Conservation (phyloP, 257 asterid species). For the Fraxinus cuspidata region DNA sequence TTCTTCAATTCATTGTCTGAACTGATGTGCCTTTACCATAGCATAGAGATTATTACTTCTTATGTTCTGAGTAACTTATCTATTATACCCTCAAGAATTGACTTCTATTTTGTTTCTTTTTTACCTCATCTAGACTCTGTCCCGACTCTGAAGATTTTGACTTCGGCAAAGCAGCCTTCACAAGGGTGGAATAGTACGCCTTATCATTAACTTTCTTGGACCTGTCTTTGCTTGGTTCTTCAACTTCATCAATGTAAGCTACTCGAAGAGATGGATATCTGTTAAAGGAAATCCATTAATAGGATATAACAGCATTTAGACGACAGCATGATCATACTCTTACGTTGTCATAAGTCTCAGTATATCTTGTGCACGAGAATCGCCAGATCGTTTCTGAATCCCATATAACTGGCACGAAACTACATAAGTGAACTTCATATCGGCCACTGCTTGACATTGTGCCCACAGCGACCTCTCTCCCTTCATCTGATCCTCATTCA, state of each 20-base stretch:
- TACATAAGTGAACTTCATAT: slow-evolving; percentile 96
- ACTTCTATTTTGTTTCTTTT: slow-evolving; percentile 10
- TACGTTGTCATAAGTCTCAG: slow-evolving; percentile 89
- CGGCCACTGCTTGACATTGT: slow-evolving; percentile 98
- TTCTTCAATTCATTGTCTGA: neutral
- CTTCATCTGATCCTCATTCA: slow-evolving; percentile 94
- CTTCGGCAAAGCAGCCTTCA: slow-evolving; percentile 92
- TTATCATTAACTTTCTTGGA: slow-evolving; percentile 77
- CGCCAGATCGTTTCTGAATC: slow-evolving; percentile 91
- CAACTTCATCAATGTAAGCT: slow-evolving; percentile 97
- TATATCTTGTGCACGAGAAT: slow-evolving; percentile 89
- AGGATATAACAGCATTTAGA: slow-evolving; percentile 24
- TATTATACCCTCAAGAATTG: slow-evolving; percentile 11
- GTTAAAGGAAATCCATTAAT: slow-evolving; percentile 22
- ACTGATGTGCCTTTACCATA: neutral
- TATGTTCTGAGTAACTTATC: neutral
- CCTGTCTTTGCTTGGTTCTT: slow-evolving; percentile 84
- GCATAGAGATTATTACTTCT: neutral
- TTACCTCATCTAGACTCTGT: slow-evolving; percentile 96
- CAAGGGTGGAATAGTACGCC: slow-evolving; percentile 88
- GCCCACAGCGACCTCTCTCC: slow-evolving; percentile 95
- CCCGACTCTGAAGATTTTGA: slow-evolving; percentile 83
- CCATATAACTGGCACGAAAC: slow-evolving; percentile 96
- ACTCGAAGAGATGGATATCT: slow-evolving; percentile 99
- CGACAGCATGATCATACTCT: slow-evolving; percentile 23